Evolutionary conservation across 805 yeast species (phyloP).

Genomic region (Huiozyma sinensis): DNA sequence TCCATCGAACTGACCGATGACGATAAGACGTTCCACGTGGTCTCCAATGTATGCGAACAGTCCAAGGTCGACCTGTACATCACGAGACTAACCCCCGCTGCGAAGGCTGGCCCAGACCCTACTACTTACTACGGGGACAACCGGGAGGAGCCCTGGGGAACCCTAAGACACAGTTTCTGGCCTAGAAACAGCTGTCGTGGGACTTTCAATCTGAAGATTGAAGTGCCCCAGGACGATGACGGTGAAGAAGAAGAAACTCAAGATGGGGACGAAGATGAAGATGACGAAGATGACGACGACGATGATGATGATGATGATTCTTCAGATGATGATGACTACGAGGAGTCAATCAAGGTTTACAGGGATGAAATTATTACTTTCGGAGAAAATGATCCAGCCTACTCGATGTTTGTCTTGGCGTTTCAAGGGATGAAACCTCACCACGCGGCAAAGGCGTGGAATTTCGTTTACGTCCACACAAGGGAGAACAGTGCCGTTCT

Average conservation of each 20-base stretch:
- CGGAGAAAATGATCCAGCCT: slow-evolving; percentile 21
- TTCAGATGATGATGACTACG: slow-evolving; percentile 8
- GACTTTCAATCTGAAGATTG: slow-evolving; percentile 37
- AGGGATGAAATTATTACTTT: slow-evolving; percentile 18
- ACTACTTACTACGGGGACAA: slow-evolving; percentile 80
- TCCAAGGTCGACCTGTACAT: slow-evolving; percentile 61
- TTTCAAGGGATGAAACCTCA: slow-evolving; percentile 99
- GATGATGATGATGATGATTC: slow-evolving; percentile 13
- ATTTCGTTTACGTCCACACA: slow-evolving; percentile 82
- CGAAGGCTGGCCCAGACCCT: slow-evolving; percentile 86
- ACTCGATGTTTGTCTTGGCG: slow-evolving; percentile 87
- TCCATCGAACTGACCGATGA: slow-evolving; percentile 51
- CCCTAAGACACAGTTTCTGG: slow-evolving; percentile 95
- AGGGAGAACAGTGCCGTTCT: slow-evolving; percentile 60
- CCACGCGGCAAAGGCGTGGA: slow-evolving; percentile 97
- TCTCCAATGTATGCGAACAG: slow-evolving; percentile 57
- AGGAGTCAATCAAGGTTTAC: slow-evolving; percentile 10
- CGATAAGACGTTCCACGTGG: slow-evolving; percentile 41
- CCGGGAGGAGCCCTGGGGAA: slow-evolving; percentile 83
- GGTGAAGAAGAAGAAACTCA: slow-evolving; percentile 8
- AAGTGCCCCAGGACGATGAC: slow-evolving; percentile 7
- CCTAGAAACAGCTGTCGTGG: slow-evolving; percentile 76
- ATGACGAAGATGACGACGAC: slow-evolving; percentile 8
- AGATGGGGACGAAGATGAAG: slow-evolving; percentile 4
- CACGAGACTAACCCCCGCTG: slow-evolving; percentile 58